Evolutionary conservation across 495 filamentous ascomycete species (phyloP).

Genomic region (Penicillium paxilli): DNA sequence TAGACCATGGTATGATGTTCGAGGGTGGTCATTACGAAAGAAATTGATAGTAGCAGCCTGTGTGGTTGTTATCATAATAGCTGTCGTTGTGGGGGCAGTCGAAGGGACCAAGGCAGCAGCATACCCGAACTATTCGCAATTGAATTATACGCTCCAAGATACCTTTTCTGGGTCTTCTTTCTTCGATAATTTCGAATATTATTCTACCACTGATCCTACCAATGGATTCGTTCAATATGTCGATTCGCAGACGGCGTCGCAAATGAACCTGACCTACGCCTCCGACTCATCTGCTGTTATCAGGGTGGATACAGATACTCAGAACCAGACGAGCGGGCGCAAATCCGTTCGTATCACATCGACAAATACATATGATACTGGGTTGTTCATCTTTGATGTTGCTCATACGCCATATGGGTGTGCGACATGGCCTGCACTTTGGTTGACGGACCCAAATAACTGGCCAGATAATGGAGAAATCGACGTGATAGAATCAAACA

Average conservation of each 20-base stretch:
- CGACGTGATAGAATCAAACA: slow-evolving; percentile 39
- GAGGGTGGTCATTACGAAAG: slow-evolving; percentile 23
- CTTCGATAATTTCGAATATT: slow-evolving; percentile 51
- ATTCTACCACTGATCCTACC: slow-evolving; percentile 43
- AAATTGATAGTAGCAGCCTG: slow-evolving; percentile 20
- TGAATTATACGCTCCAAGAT: slow-evolving; percentile 44
- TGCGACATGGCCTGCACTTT: slow-evolving; percentile 53
- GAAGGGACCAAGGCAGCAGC: slow-evolving; percentile 35
- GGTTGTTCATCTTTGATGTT: slow-evolving; percentile 49
- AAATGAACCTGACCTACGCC: slow-evolving; percentile 46
- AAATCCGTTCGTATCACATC: slow-evolving; percentile 47
- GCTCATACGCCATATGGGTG: slow-evolving; percentile 41
- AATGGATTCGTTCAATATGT: slow-evolving; percentile 38
- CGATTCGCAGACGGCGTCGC: slow-evolving; percentile 16
- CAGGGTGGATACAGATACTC: slow-evolving; percentile 44
- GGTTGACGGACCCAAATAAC: slow-evolving; percentile 54
- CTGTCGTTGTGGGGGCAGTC: slow-evolving; percentile 47
- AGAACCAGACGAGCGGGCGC: slow-evolving; percentile 33
- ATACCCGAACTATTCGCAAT: slow-evolving; percentile 47
- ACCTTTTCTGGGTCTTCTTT: slow-evolving; percentile 43
- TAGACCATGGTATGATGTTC: slow-evolving; percentile 12
- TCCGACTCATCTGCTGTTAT: slow-evolving; percentile 43
- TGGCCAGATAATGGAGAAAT: slow-evolving; percentile 52
- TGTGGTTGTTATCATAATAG: slow-evolving; percentile 42
- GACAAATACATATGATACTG: slow-evolving; percentile 43